Conservation (phyloP, 2,329 filamentous ascomycete species). For the Aspergillus tamarii region DNA sequence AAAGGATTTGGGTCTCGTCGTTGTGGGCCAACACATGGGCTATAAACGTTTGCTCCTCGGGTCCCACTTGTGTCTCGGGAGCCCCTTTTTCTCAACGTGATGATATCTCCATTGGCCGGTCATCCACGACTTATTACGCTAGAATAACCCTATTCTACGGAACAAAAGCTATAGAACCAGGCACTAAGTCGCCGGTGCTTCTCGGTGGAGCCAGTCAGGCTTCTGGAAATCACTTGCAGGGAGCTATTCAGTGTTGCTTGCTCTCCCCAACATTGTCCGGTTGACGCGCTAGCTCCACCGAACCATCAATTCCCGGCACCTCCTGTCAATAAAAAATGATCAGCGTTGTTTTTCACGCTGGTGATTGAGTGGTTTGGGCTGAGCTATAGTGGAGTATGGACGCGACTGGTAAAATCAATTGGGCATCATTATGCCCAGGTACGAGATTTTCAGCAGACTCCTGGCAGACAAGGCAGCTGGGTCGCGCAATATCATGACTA, state of each 20-base stretch:
- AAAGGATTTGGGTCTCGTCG: not conserved
- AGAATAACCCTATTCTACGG: not conserved
- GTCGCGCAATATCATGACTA: not conserved
- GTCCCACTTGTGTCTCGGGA: not conserved
- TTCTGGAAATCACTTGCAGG: constrained; percentile 1
- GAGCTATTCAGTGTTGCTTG: not conserved
- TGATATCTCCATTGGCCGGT: not conserved
- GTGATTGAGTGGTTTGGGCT: not conserved
- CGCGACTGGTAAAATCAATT: not conserved
- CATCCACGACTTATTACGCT: not conserved
- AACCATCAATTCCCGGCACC: not conserved
- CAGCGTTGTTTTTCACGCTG: not conserved
- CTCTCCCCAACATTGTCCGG: not conserved
- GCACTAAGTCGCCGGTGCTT: not conserved
- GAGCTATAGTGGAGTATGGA: not conserved
- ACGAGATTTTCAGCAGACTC: not conserved
- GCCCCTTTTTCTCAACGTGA: not conserved
- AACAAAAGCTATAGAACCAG: not conserved
- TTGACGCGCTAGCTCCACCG: not conserved
- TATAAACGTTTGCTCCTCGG: not conserved
- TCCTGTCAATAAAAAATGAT: not conserved
- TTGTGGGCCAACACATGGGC: not conserved
- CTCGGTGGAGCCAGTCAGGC: not conserved
- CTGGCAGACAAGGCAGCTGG: not conserved
- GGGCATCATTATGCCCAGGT: constrained; percentile 1